Conservation (phyloP, 768 basidiomycete genomes). For the Trametes meyenii region DNA sequence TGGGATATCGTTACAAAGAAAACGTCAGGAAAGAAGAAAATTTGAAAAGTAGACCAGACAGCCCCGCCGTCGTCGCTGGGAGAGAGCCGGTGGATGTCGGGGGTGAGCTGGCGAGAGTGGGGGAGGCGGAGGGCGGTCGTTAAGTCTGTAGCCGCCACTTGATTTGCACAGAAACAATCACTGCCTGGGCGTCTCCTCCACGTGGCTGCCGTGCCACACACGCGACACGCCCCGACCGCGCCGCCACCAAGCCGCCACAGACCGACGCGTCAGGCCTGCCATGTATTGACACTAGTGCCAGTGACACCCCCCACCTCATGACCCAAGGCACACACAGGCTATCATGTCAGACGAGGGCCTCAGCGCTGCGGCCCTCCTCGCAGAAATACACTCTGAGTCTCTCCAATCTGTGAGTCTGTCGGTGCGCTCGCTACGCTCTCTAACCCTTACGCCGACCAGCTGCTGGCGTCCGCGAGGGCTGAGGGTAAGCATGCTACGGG, state of each 20-base stretch:
- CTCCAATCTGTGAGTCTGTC: slow-evolving; percentile 20
- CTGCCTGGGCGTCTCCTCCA: slow-evolving; percentile 17
- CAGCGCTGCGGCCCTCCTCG: slow-evolving; percentile 20
- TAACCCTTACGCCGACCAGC: slow-evolving; percentile 33
- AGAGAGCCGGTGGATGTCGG: background rate
- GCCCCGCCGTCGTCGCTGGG: slow-evolving; percentile 11
- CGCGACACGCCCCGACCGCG: slow-evolving; percentile 3
- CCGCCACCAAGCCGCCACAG: background rate
- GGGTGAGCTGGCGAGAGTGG: slow-evolving; percentile 22
- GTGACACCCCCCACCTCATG: too few species aligned
- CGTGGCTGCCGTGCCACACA: slow-evolving; percentile 21
- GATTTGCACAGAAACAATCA: slow-evolving; percentile 25
- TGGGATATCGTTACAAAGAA: slow-evolving; percentile 21
- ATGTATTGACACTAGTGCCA: background rate
- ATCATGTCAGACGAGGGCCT: slow-evolving; percentile 11
- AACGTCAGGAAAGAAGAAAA: slow-evolving; percentile 10
- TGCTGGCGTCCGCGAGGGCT: slow-evolving; percentile 44
- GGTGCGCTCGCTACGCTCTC: too few species aligned
- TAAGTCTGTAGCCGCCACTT: slow-evolving; percentile 17
- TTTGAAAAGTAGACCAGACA: slow-evolving; percentile 13
- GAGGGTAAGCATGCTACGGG: slow-evolving; percentile 36
- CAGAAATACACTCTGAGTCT: slow-evolving; percentile 20
- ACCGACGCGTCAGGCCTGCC: background rate
- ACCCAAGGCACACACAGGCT: background rate
- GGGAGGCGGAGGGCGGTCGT: slow-evolving; percentile 19